Percentiles rank a stretch among this genome's conserved stretches.
Evolutionary conservation across 768 basidiomycete species (phyloP).

Genomic region (Leccinum olivaceopallidum): DNA sequence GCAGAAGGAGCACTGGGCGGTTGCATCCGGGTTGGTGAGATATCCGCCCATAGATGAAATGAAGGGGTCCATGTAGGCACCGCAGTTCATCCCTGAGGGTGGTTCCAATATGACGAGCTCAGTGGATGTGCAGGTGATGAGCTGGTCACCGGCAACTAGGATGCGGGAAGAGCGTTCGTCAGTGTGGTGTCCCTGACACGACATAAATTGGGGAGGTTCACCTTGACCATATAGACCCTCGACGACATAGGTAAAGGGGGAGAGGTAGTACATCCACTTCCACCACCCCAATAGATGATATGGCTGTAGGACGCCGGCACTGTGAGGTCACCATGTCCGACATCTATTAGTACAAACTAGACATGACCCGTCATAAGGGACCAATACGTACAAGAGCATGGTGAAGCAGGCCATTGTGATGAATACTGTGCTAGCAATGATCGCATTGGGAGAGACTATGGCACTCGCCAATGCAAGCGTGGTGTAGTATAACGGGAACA

Average conservation of each 20-base stretch:
- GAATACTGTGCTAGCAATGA: conserved; percentile 42
- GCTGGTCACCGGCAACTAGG: conserved; percentile 42
- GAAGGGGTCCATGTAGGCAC: conserved; percentile 50
- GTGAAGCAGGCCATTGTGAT: conserved; percentile 41
- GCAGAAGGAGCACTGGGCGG: conserved; percentile 57
- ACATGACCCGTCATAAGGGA: not conserved
- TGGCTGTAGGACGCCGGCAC: conserved; percentile 51
- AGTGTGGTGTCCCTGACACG: not conserved
- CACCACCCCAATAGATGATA: conserved; percentile 36
- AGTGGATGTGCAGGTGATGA: conserved; percentile 46
- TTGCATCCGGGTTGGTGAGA: conserved; percentile 54
- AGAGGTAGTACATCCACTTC: conserved; percentile 43
- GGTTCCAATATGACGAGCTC: conserved; percentile 59
- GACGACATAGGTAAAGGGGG: conserved; percentile 53
- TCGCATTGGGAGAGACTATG: conserved; percentile 41
- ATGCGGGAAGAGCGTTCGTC: not conserved
- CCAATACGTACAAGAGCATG: conserved; percentile 40
- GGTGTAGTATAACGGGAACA: conserved; percentile 45
- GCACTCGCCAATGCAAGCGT: conserved; percentile 45
- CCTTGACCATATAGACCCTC: conserved; percentile 40
- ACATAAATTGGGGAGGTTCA: not conserved
- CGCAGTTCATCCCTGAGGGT: conserved; percentile 54
- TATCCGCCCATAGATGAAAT: conserved; percentile 55
- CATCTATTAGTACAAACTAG: not conserved
- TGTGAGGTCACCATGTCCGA: conserved; percentile 13